Evolutionary conservation across 257 asterid species (phyloP).

Genomic region (Jasminum sambac): DNA sequence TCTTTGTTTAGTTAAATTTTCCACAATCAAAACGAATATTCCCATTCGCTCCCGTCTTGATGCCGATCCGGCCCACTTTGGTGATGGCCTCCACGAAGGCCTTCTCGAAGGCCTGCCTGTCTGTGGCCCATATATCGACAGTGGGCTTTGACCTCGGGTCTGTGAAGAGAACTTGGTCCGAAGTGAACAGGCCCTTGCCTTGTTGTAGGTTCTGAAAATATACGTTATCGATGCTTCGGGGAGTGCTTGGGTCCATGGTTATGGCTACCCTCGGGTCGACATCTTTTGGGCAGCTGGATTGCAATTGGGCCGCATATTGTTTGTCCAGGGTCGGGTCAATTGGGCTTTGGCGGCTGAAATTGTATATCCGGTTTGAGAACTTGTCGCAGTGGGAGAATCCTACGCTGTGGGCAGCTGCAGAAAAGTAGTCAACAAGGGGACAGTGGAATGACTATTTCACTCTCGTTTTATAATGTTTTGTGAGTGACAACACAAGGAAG

Average conservation of each 20-base stretch:
- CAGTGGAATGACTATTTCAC: background rate
- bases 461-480: too few species aligned
- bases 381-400: conserved; percentile 86
- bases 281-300: conserved; percentile 54
- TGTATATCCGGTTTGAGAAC: conserved; percentile 70
- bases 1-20: conserved; percentile 43
- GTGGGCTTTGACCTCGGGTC: conserved; percentile 54
- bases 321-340: conserved; percentile 74
- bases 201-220: conserved; percentile 59
- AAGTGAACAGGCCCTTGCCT: conserved; percentile 80
- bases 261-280: conserved; percentile 65
- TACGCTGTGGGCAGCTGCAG: conserved; percentile 69
- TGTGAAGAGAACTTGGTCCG: conserved; percentile 76
- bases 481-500: too few species aligned
- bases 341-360: conserved; percentile 43
- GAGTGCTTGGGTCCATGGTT: conserved; percentile 79
- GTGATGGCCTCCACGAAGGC: conserved; percentile 62
- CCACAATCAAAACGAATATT: conserved; percentile 84
- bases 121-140: conserved; percentile 57
- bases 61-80: conserved; percentile 81
- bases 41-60: conserved; percentile 60
- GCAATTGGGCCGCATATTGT: conserved; percentile 53
- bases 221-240: conserved; percentile 62
- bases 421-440: background rate
- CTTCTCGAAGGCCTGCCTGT: conserved; percentile 41